These are phyloP conservation scores for Diaporthe citri DNA, from an alignment of 2,329 filamentous ascomycete species.

Conservation along the genomic window DNA sequence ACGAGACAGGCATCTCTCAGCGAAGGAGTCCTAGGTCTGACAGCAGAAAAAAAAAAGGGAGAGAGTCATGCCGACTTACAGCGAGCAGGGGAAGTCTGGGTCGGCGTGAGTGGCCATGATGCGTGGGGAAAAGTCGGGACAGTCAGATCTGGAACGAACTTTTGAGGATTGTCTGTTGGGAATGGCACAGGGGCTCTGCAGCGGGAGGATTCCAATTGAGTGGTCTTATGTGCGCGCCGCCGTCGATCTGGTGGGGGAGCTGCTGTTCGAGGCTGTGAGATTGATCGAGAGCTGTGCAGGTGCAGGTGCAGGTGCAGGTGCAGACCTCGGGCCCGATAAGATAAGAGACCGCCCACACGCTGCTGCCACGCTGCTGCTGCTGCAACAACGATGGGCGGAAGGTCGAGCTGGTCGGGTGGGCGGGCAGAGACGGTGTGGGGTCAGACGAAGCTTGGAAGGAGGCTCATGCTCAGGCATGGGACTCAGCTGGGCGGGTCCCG, in stretches of 20 bases:
- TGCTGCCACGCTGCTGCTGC: background rate
- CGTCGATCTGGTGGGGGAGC: background rate
- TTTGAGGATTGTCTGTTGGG: background rate
- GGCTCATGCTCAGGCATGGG: conserved; percentile 23
- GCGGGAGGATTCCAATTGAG: conserved; percentile 12
- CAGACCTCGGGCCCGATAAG: conserved; percentile 21
- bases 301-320: background rate
- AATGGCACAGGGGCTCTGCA: background rate
- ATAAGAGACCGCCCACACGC: background rate
- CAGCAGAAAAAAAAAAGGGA: background rate
- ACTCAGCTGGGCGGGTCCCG: conserved; percentile 22
- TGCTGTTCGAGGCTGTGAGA: background rate
- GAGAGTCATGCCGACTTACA: conserved; percentile 61
- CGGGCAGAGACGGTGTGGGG: background rate
- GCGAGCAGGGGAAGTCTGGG: conserved; percentile 70
- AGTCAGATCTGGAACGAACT: background rate
- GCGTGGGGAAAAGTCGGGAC: conserved; percentile 28
- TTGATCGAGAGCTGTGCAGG: background rate
- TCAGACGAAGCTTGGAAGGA: conserved; percentile 15
- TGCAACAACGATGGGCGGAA: background rate
- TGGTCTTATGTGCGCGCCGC: background rate
- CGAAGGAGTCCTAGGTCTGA: conserved; percentile 12
- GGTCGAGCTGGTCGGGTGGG: background rate
- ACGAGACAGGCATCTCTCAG: conserved; percentile 31
- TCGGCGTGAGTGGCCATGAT: conserved; percentile 57